Percentiles rank a stretch among this genome's conserved stretches.
phyloP scores from a whole-genome alignment of 1,139 yeast species.

The Sugiyamaella japonica region DNA sequence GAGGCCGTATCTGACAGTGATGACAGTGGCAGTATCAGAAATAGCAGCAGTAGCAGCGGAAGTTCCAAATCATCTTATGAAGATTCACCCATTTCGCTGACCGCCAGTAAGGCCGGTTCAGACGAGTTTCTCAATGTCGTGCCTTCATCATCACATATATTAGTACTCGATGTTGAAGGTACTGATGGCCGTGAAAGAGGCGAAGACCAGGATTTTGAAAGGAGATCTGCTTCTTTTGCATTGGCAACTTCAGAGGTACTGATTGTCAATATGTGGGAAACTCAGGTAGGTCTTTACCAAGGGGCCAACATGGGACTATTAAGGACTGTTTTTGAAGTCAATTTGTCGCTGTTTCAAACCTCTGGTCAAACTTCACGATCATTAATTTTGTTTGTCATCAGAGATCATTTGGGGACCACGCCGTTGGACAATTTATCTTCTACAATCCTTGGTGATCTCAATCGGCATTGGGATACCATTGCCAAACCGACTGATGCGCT shows the following conservation, averaged over 20 bases:
- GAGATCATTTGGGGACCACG: conserved; percentile 89
- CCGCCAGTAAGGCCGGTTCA: conserved; percentile 19
- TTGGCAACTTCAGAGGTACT: conserved; percentile 87
- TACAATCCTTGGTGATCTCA: conserved; percentile 69
- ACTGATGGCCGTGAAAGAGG: conserved; percentile 98
- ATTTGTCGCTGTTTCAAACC: conserved; percentile 69
- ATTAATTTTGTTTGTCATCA: conserved; percentile 77
- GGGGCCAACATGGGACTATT: conserved; percentile 97
- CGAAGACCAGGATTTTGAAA: conserved; percentile 96
- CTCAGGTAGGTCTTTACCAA: conserved; percentile 93
- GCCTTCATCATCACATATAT: conserved; percentile 41
- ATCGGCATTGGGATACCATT: conserved; percentile 74
- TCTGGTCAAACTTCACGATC: conserved; percentile 54
- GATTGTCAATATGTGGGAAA: conserved; percentile 94
- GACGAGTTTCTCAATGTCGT: conserved; percentile 26
- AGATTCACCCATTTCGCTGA: conserved; percentile 12
- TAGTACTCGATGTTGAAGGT: conserved; percentile 96
- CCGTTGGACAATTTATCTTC: conserved; percentile 70
- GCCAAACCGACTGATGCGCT: conserved; percentile 57
- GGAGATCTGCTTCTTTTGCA: conserved; percentile 95
- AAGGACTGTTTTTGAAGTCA: conserved; percentile 95
- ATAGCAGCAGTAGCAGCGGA: conserved; percentile 14
- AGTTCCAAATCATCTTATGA: conserved; percentile 14
- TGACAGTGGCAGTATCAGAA: conserved; percentile 8
- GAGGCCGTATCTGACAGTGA: conserved; percentile 20